Base-by-base conservation (phyloP, 345 rosid species). In the Eucalyptus pauciflora region DNA sequence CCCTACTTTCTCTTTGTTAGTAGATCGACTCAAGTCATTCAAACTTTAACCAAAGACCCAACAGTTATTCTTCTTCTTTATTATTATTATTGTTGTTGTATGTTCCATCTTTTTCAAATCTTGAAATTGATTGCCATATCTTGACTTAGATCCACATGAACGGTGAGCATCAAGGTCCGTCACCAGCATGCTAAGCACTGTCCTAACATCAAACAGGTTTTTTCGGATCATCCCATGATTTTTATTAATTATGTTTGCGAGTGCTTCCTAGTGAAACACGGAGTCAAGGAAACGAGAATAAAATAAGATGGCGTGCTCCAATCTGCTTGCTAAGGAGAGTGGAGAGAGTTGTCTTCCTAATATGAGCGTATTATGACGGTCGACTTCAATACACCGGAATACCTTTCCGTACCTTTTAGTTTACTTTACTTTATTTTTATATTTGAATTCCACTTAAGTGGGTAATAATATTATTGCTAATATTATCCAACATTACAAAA, bases 41-140 rank as follows among this genome's bases (percentile, higher is more conserved):
- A 52, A 52, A 52, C 24, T 52, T 52, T 20, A 52, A 52, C 8
- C 58, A 52, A 52, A 20, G 25, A 52, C 58, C 1, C 25, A 52
- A 52, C 4, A 52, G 18, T 52, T 52, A 1, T 52, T 52, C 9
- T 7, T 49, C 5, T 49, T 12, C 0, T 12, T 49, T 0, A 1
- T 49, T 4, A 1, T 49, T 4, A 16, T 56, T 22, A 20, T 56
- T 31, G 5, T 50, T 13, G 3, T 17, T 54, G 2, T 51, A 6
- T 33, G 67, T 58, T 58, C n/a, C 67, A 25, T 29, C 13, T 60
- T 60, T 60, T 60, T 27, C 7, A 7, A 6, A 60, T 58, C 64
- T 58, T 58, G 67, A 10, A 58, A 10, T 56, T 10, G 29, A 56
- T 56, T 56, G 29, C 6, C 62, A 56, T 52, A 52, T 52, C 58